Base-by-base conservation (phyloP, 805 yeast genomes). In the Teunomyces stri region DNA sequence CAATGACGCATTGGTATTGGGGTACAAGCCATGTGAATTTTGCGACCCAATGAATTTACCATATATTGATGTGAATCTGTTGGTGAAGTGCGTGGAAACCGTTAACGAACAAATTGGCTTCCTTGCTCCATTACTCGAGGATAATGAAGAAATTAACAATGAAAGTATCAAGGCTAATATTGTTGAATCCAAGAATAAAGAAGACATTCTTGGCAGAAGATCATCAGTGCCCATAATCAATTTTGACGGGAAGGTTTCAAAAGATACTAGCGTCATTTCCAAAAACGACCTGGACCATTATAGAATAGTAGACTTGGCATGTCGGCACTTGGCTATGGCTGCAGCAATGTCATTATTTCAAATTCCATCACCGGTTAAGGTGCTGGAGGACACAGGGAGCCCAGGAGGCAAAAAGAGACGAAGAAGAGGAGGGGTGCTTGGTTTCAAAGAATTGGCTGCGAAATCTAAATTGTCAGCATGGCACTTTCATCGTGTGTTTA, bases 401-500 rank as follows among this genome's bases (percentile, higher is more conserved):
- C 46, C 54, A 6, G 51, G 49, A 16, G 59, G 61, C 33, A 69
- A 62, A 43, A 74, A 74, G 64, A 75, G 76, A 62, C 76, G 79
- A 61, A 79, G 87, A 72, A 74, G 89, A 64, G 92, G 92, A 15
- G 90, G 89, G 36, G 88, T 85, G 9, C 67, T 85, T 41, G 92
- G 91, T 0, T 89, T 89, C 70, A 87, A 88, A 64, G 96, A 89
- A 62, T 75, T 89, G 59, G 96, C 96, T 6, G 83, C 88, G 16
- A 86, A 89, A 60, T 84, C 90, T 7, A 85, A 85, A 54, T 75
- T 89, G 49, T 80, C 89, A 9, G 94, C 96, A 21, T 89, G 96
- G 96, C 96, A 89, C 66, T 89, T 89, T 66, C 96, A 89, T 71
- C 74, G 96, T 44, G 96, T 89, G 20, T 89, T 89, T 74, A 85